Percentiles rank a stretch among this genome's conserved stretches.
Evolutionary conservation across 108 stramenopile species (phyloP).

Genomic region (Fragilaria crotonensis): DNA sequence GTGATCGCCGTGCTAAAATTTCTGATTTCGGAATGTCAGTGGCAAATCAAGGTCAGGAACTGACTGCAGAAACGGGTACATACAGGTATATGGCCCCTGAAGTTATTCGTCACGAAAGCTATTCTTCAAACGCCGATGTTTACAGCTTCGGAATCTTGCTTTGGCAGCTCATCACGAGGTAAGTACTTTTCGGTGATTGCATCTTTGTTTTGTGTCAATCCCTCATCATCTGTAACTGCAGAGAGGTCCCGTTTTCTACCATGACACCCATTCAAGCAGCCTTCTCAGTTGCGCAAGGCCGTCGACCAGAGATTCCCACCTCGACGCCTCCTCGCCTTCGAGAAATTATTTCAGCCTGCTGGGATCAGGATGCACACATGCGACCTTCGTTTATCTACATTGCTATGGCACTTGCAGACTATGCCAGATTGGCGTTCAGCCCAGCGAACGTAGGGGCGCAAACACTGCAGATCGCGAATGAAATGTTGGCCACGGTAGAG

Average conservation of each 20-base stretch:
- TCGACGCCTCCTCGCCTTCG: conserved; percentile 15
- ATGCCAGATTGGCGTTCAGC: conserved; percentile 26
- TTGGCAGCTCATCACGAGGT: conserved; percentile 54
- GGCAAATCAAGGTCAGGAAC: conserved; percentile 33
- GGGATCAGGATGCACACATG: conserved; percentile 24
- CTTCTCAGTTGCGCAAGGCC: conserved; percentile 30
- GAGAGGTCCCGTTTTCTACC: conserved; percentile 32
- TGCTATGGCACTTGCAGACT: conserved; percentile 30
- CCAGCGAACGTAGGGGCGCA: conserved; percentile 30
- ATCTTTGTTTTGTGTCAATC: background rate
- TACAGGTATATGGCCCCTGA: conserved; percentile 61
- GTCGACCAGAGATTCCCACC: conserved; percentile 26
- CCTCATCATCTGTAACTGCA: background rate
- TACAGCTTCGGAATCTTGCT: conserved; percentile 40
- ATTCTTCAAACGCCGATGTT: conserved; percentile 54
- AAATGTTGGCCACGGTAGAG: conserved; percentile 27
- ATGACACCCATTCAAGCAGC: conserved; percentile 41
- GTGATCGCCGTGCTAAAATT: conserved; percentile 44
- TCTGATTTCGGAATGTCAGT: conserved; percentile 52
- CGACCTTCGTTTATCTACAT: conserved; percentile 30
- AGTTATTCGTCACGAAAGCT: conserved; percentile 57
- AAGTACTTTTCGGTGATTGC: background rate
- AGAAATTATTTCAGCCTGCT: conserved; percentile 25
- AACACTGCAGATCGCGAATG: conserved; percentile 33
- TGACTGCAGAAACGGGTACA: conserved; percentile 67